A percentile compares a stretch with the other conserved stretches of the same genome.
phyloP scores from a whole-genome alignment of 306 rosid genomes.

The Corylus americana region DNA sequence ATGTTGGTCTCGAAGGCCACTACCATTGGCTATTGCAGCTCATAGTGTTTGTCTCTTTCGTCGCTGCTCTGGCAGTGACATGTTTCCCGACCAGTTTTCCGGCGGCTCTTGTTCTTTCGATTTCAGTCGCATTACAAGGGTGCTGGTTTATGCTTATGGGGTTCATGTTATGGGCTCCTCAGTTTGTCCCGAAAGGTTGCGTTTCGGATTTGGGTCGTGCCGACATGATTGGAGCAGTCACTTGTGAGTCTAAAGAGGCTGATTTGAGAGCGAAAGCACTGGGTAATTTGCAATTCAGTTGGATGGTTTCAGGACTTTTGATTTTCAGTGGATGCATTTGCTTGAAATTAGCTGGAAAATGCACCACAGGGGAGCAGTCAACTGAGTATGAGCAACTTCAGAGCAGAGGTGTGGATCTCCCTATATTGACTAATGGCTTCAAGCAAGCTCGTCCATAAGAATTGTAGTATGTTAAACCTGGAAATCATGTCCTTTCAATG shows the following conservation, averaged over 20 bases:
- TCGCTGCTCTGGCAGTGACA: slow-evolving; percentile 57
- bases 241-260: slow-evolving; percentile 59
- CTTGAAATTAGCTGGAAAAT: slow-evolving; percentile 55
- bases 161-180: slow-evolving; percentile 68
- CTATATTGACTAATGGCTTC: slow-evolving; percentile 41
- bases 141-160: slow-evolving; percentile 95
- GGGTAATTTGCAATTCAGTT: slow-evolving; percentile 90
- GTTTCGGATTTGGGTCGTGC: slow-evolving; percentile 25
- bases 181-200: slow-evolving; percentile 74
- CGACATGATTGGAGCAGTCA: slow-evolving; percentile 61
- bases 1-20: slow-evolving; percentile 90
- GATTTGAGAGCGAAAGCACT: slow-evolving; percentile 74
- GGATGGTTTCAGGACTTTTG: slow-evolving; percentile 70
- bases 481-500: slow-evolving; percentile 12
- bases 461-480: slow-evolving; percentile 14
- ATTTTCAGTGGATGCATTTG: slow-evolving; percentile 53
- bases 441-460: slow-evolving; percentile 45
- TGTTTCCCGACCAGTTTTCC: slow-evolving; percentile 65
- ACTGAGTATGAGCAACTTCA: slow-evolving; percentile 74
- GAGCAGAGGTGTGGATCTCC: slow-evolving; percentile 46
- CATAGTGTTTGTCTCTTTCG: slow-evolving; percentile 63
- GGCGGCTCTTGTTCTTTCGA: slow-evolving; percentile 69
- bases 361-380: slow-evolving; percentile 35
- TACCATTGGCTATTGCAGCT: slow-evolving; percentile 84
- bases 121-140: slow-evolving; percentile 78